Evolutionary conservation across 108 stramenopile species (phyloP), one percentile per base, ranked within the genome.

Genomic region (Cyclostephanos invisitatus): DNA sequence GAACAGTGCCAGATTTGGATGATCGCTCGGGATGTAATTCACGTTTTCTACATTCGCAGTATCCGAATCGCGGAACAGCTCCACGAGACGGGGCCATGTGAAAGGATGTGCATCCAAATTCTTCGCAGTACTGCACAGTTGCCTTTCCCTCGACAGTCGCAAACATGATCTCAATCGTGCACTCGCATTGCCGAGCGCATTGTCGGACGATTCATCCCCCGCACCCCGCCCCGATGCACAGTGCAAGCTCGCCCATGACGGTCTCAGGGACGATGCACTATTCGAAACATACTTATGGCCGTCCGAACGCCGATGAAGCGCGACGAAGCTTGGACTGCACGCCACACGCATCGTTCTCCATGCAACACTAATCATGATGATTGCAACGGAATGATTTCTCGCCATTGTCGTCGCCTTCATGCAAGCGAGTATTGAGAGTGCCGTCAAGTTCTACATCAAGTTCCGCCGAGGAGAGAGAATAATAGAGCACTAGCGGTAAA

Each of bases 1-100:
- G 29, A 81, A 69, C 11, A 73, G 47, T 21, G 73, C 63, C 17
- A 81, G 67, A 17, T 74, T 81, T 27, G 80, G 80, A 70, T 74
- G 80, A 62, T 81, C 27, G 24, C 68, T 73, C 44, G 72, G 62
- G 17, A 70, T 62, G 15, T 70, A 66, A 54, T 74, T 40, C 17
- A 63, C 42, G 36, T 37, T 56, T 55, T 68, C 10, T 14, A 48
- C 5, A 11, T 46, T 72, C 0, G 36, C 15, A 51, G 36, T 40
- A 50, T 59, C 22, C 32, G 58, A 3, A 28, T 70, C 28, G 42
- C 68, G 68, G 36, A 81, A 68, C 12, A 81, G 67, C 51, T 60
- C 48, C 5, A 65, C 62, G 4, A 81, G 58, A 24, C 50, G 50
- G 22, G 68, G 48, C 80, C 80, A 81, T 22, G 73, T 70, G 32